Base-by-base conservation (phyloP, 169 alveolate species). In the Pseudocohnilembus persalinus region DNA sequence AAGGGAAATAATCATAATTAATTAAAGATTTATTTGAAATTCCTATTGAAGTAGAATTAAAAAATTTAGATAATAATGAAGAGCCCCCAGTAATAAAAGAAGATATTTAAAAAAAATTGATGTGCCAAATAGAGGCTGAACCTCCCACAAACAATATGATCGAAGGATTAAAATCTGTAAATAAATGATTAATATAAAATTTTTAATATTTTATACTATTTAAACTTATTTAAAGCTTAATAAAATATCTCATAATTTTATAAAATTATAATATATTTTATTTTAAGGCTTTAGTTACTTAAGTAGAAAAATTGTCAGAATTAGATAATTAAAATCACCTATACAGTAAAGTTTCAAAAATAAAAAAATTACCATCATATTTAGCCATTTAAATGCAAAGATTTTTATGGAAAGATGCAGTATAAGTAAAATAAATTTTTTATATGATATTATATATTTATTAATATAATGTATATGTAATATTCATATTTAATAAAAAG, bases 351-450 rank as follows among this genome's bases (percentile, higher is more conserved):
- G 89, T 89, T 34, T 83, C 89, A 76, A 90, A 77, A 35, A 89
- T 95, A 32, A 92, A 90, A 76, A 90, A 90, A 83, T 92, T 80
- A 87, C 97, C 97, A 0, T 88, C 90, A 82, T 93, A 93, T 83
- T 85, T 92, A 28, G 74, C 85, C 26, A 92, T 93, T 49, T 88
- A 95, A 81, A 87, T 95, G 88, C 93, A 91, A 82, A 89, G 97
- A 84, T 95, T 95, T 76, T 95, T 79, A 88, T 93, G 96, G 96
- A 95, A 95, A 81, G 63, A 75, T 63, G 83, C 78, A 64, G 75
- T 30, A 0, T 86, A 88, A 83, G 77, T 94, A 89, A 75, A 88
- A 88, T 11, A 49, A 49, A 4, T 20, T 49, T 49, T 49, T 49
- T 49, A 11, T 49, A 49, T 20, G 20, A 49, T 11, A 49, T 11